Base-by-base conservation (phyloP, 2,329 filamentous ascomycete genomes). In the Curvularia spicifera region DNA sequence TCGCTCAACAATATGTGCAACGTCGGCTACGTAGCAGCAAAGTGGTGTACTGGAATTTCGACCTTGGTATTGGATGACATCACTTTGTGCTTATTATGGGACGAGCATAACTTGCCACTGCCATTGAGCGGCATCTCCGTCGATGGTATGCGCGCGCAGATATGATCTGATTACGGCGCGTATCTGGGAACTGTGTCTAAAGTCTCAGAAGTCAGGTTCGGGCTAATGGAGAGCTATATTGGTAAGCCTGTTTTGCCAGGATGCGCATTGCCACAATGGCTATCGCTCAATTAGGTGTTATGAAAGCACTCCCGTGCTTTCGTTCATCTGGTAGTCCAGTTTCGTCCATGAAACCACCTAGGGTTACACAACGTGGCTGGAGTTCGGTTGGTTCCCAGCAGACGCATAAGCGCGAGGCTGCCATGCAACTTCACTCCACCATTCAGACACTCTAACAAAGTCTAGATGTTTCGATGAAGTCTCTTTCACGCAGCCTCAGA, bases 11-110 rank as follows among this genome's bases (percentile, higher is more conserved):
- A 47, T 71, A 79, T 81, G 51, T 76, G 78, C 33, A 78, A 82
- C 47, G 70, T 85, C 53, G 81, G 78, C 10, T 83, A 83, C 67
- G 82, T 84, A 68, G 73, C 82, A 45, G 81, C 80, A 54, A 82
- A 80, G 37, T 86, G 84, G 68, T 75, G 72, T 22, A 71, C 37
- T 29, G 69, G 68, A 51, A 60, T 60, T 45, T 24, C 71, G 44
- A 63, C 59, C 49, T 60, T 53, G 42, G 66, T 64, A 50, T 59
- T 69, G 22, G 55, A 71, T 57, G 82, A 84, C 58, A 77, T 84
- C 45, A 74, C 76, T 51, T 74, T 71, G 4, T 83, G 83, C 57
- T 78, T 76, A 15, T 76, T 73, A 37, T 84, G 81, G 81, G 73
- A 70, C 52, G 72, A 70, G 49, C 70, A 71, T 18, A 73, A 76